Percentiles rank a stretch among this genome's conserved stretches.
These are phyloP conservation scores for Russula virescens DNA, from an alignment of 768 basidiomycete species.

Conservation along the genomic window DNA sequence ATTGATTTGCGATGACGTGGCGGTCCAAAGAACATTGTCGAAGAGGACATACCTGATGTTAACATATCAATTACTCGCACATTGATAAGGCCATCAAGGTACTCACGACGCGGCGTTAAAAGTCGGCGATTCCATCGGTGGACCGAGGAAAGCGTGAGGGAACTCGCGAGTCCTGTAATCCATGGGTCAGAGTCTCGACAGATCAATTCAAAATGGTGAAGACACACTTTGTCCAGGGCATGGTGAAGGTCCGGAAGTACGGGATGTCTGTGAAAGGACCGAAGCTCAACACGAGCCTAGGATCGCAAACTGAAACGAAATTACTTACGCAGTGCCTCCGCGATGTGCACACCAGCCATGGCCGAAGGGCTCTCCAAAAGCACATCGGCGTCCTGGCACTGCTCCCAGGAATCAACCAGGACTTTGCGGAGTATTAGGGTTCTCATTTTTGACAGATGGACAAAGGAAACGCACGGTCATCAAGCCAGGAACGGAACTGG, in stretches of 20 bases:
- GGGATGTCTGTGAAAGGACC: conserved; percentile 42
- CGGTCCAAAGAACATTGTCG: conserved; percentile 63
- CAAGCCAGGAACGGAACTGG: conserved; percentile 61
- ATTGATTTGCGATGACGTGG: conserved; percentile 61
- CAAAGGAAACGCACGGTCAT: conserved; percentile 42
- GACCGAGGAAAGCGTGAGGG: conserved; percentile 58
- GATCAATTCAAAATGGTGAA: neutral
- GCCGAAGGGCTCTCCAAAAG: conserved; percentile 62
- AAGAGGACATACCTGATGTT: conserved; percentile 49
- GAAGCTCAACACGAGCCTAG: neutral
- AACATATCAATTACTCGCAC: neutral
- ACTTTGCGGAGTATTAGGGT: conserved; percentile 34
- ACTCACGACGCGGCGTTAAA: conserved; percentile 57
- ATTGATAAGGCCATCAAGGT: neutral
- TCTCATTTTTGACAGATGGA: neutral
- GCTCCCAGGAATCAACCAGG: conserved; percentile 54
- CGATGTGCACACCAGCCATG: conserved; percentile 68
- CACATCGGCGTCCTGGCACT: conserved; percentile 60
- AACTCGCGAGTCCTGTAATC: conserved; percentile 46
- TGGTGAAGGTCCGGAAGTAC: conserved; percentile 59
- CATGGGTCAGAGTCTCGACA: conserved; percentile 3
- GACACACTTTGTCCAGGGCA: conserved; percentile 53
- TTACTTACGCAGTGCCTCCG: conserved; percentile 51
- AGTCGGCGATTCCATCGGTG: conserved; percentile 55
- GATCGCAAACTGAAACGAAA: conserved; percentile 10